A percentile compares a stretch with the other conserved stretches of the same genome.
Evolutionary conservation across 768 basidiomycete species (phyloP).

Genomic region (Leucocoprinus sp.): DNA sequence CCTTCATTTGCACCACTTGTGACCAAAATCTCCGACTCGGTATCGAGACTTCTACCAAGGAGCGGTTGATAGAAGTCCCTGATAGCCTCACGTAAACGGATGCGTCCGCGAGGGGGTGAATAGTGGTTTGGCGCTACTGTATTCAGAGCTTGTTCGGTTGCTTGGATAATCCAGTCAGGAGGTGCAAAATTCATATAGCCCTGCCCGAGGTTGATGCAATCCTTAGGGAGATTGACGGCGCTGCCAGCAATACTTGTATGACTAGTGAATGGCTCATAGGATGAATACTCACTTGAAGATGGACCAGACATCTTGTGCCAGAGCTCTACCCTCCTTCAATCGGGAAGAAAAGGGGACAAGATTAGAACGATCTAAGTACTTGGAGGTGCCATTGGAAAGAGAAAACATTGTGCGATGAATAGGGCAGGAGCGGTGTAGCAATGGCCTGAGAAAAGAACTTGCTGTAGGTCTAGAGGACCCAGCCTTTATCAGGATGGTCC

Average conservation of each 20-base stretch:
- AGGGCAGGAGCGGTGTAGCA: neutral
- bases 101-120: conserved; percentile 84
- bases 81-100: conserved; percentile 83
- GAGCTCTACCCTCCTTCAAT: conserved; percentile 64
- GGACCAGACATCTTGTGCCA: conserved; percentile 85
- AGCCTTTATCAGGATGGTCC: too few relatives aligned
- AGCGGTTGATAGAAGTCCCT: conserved; percentile 70
- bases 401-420: conserved; percentile 15
- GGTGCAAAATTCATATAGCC: conserved; percentile 93
- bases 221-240: conserved; percentile 77
- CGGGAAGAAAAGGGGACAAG: conserved; percentile 67
- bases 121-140: conserved; percentile 72
- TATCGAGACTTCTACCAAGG: conserved; percentile 61
- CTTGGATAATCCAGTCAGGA: conserved; percentile 69
- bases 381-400: conserved; percentile 13
- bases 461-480: too few relatives aligned
- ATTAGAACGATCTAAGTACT: conserved; percentile 32
- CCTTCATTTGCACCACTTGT: conserved; percentile 98
- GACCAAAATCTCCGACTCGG: conserved; percentile 84
- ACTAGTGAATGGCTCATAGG: conserved; percentile 6
- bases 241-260: conserved; percentile 29
- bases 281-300: conserved; percentile 64
- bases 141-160: conserved; percentile 61
- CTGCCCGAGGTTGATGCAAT: conserved; percentile 94
- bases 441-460: neutral